Base-by-base conservation (phyloP, 1,284 basidiomycete species). In the Ceratobasidium papillatum region DNA sequence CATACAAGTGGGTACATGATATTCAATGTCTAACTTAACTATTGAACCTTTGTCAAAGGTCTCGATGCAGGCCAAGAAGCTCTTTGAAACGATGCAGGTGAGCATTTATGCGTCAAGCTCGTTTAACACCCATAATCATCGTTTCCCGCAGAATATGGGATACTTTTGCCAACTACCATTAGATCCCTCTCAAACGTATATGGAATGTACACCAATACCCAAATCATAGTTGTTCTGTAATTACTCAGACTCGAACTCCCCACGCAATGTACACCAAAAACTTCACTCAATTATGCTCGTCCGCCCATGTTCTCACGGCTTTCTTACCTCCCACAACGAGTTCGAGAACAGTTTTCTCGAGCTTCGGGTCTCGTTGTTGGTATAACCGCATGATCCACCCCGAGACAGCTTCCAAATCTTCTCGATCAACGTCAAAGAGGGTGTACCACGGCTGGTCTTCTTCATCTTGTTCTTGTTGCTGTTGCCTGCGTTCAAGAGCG, bases 341-440 rank as follows among this genome's bases (percentile, higher is more conserved):
- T 19, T 88, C 84, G 78, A 84, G 82, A 66, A 77, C 80, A 74
- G 77, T 82, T 38, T 76, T 69, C 11, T 80, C 76, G 19, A 74
- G 58, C 79, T 79, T 22, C 25, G 74, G 47, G 43, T 56, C 80
- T 27, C 82, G 81, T 65, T 84, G 80, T 3, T 90, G 86, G 80
- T 94, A 97, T 3, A 96, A 82, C 52, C 89, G 85, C 91, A 94
- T 92, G 64, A 96, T 87, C 77, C 87, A 86, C 12, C 93, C 94
- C 75, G 90, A 90, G 17, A 94, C 89, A 76, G 85, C 89, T 90
- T 91, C 92, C 51, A 96, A 85, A 78, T 96, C 94, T 74, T 94
- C 93, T 88, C 89, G 93, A 0, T 89, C 86, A 0, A 92, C 91
- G 79, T 97, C 94, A 79, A 97, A 97, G 1, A 97, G 85, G 65